Conservation (phyloP, 768 basidiomycete species). For the Lyophyllum decastes region DNA sequence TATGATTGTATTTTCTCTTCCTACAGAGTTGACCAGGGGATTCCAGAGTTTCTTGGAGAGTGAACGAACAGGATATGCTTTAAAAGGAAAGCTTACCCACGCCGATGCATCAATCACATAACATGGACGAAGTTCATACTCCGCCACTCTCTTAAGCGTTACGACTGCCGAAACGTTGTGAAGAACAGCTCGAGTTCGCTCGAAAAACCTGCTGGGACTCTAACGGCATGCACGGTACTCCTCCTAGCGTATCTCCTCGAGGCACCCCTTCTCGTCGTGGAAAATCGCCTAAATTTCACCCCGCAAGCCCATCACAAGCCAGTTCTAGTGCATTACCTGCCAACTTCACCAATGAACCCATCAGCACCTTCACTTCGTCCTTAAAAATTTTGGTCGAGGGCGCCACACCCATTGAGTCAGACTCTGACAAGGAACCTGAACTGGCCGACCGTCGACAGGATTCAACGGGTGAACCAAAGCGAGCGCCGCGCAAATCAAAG, state of each 20-base stretch:
- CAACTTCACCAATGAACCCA: slow-evolving; percentile 52
- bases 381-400: slow-evolving; percentile 81
- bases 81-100: slow-evolving; percentile 44
- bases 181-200: slow-evolving; percentile 32
- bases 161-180: slow-evolving; percentile 41
- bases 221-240: slow-evolving; percentile 45
- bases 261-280: slow-evolving; percentile 65
- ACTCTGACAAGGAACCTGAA: slow-evolving; percentile 37
- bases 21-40: not conserved
- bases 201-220: slow-evolving; percentile 34
- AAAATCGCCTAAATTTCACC: slow-evolving; percentile 57
- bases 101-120: slow-evolving; percentile 47
- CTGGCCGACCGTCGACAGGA: slow-evolving; percentile 37
- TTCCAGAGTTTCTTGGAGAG: slow-evolving; percentile 20
- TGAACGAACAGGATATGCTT: slow-evolving; percentile 20
- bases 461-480: slow-evolving; percentile 48
- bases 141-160: slow-evolving; percentile 44
- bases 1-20: not conserved
- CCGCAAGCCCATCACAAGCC: slow-evolving; percentile 48
- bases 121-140: slow-evolving; percentile 43
- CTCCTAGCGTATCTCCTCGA: slow-evolving; percentile 49
- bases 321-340: slow-evolving; percentile 44
- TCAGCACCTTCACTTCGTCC: slow-evolving; percentile 61
- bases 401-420: slow-evolving; percentile 59
- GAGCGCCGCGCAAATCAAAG: slow-evolving; percentile 90